Conservation (phyloP, 257 asterid species). For the Anisodus tanguticus region DNA sequence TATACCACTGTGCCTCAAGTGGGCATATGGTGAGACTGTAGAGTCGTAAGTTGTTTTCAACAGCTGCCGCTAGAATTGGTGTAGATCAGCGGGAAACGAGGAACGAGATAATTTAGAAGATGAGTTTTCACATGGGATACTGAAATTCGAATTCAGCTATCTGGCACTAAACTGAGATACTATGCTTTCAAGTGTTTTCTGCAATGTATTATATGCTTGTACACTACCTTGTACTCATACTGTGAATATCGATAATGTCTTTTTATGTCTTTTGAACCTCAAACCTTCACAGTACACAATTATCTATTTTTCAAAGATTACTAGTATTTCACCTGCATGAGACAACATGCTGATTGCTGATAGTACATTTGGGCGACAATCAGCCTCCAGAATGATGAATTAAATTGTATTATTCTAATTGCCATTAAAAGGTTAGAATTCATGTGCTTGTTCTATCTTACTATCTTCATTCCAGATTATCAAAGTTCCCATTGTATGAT, state of each 20-base stretch:
- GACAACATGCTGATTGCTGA: not conserved
- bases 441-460: not conserved
- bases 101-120: not conserved
- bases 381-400: conserved; percentile 17
- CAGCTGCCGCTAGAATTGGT: not conserved
- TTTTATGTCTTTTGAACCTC: not conserved
- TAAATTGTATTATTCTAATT: not conserved
- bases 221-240: conserved; percentile 5
- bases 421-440: not conserved
- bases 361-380: not conserved
- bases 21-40: conserved; percentile 8
- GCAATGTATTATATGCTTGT: not conserved
- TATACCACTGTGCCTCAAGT: not conserved
- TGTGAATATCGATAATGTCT: conserved; percentile 21
- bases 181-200: conserved; percentile 1
- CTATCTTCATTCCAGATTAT: not conserved
- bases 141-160: not conserved
- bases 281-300: not conserved
- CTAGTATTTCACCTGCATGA: not conserved
- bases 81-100: not conserved
- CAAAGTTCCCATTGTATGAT: not conserved
- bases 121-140: not conserved
- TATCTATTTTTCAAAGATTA: not conserved
- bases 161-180: conserved; percentile 22
- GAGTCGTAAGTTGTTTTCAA: not conserved